Evolutionary conservation across 2,329 filamentous ascomycete species (phyloP), one percentile per base, ranked within the genome.

Genomic region (Colletotrichum sublineola): DNA sequence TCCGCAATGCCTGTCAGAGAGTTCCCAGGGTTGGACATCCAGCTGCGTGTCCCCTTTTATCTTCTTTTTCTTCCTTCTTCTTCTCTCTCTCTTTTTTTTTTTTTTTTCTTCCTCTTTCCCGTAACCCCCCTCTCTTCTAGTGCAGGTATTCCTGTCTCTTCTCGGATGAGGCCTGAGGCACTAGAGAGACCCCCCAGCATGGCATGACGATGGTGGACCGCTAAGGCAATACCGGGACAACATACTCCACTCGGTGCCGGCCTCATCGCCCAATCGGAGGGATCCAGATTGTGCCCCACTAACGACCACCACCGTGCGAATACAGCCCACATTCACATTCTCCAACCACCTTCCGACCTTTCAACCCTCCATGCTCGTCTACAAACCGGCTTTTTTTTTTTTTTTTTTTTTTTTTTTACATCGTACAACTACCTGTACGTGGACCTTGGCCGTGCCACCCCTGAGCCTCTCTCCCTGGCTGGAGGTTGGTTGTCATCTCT

Each of bases 211-310:
- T 61, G 44, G 58, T 40, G 55, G 31, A 38, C 57, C 63, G 36
- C 64, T 63, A 52, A 63, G 40, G 50, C 56, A 50, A 36, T 69
- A 64, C 60, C 69, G 66, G 66, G 38, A 69, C 60, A 38, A 65
- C 33, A n/a, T 48, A 65, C 69, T 48, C 66, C 66, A 72, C 66
- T 56, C 53, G 69, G 55, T 46, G 60, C 60, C 69, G 69, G 48
- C 53, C 46, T 24, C 46, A 11, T 40, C n/a, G 20, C 5, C 69
- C 69, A 72, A 72, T 72, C 69, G 69, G 66, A 69, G 69, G 66
- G 53, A 65, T 61, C 46, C 55, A 64, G 38, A 24, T 15, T 33
- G 40, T 36, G 31, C n/a, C 29, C 69, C 69, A 64, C 60, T 38
- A 57, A 57, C 48, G 38, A 31, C 53, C 38, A 55, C 38, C 50